Evolutionary conservation across 371 early-diverging fungal species (phyloP).

Genomic region (Capniomyces stellatus): DNA sequence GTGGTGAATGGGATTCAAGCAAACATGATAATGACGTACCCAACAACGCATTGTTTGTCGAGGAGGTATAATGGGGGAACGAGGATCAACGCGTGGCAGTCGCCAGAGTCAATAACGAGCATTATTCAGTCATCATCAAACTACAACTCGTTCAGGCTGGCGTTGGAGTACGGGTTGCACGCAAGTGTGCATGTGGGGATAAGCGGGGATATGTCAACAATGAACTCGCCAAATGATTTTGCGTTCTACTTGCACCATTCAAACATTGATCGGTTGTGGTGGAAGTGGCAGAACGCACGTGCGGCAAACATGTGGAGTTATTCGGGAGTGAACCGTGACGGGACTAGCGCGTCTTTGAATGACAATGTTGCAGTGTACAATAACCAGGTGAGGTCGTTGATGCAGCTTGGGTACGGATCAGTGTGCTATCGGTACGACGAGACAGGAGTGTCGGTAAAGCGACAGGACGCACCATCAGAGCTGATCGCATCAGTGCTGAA

Average conservation of each 20-base stretch:
- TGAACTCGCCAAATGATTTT: slow-evolving; percentile 30
- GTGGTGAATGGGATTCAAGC: slow-evolving; percentile 14
- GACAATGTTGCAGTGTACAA: slow-evolving; percentile 7
- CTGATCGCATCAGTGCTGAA: no score
- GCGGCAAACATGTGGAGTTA: slow-evolving; percentile 7
- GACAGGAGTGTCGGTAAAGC: not conserved
- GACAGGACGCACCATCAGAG: not conserved
- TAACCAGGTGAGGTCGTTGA: slow-evolving; percentile 9
- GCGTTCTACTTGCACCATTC: slow-evolving; percentile 33
- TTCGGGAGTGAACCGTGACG: not conserved
- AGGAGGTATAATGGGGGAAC: slow-evolving; percentile 19
- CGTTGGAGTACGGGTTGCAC: slow-evolving; percentile 25
- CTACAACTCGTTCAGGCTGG: slow-evolving; percentile 21
- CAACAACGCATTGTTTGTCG: slow-evolving; percentile 17
- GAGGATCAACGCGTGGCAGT: slow-evolving; percentile 17
- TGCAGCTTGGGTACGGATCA: slow-evolving; percentile 21
- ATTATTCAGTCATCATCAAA: slow-evolving; percentile 10
- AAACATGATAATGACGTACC: slow-evolving; percentile 11
- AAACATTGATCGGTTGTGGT: slow-evolving; percentile 30
- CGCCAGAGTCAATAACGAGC: slow-evolving; percentile 21
- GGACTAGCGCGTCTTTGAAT: not conserved
- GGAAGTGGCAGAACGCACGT: slow-evolving; percentile 24
- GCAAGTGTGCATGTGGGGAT: slow-evolving; percentile 23
- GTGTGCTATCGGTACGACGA: slow-evolving; percentile 19
- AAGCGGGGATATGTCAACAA: slow-evolving; percentile 30